Conservation (phyloP, 2,329 filamentous ascomycete species). For the Mycosphaerella sp. region DNA sequence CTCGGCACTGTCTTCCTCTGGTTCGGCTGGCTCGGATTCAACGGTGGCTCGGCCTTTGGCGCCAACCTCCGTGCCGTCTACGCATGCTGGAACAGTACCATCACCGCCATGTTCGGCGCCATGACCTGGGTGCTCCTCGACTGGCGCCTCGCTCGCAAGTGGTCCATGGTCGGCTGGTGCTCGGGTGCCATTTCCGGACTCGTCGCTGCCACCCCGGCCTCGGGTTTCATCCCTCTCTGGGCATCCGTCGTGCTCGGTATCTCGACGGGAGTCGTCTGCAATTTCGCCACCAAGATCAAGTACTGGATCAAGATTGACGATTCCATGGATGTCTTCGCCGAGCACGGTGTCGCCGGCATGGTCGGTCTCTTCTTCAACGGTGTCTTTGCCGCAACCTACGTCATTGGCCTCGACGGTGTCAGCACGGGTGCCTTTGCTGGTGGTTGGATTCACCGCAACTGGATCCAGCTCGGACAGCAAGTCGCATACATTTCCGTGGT, state of each 20-base stretch:
- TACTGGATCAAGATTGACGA: slow-evolving; percentile 77
- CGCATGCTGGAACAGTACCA: slow-evolving; percentile 96
- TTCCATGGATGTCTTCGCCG: slow-evolving; percentile 83
- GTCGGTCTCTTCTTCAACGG: slow-evolving; percentile 72
- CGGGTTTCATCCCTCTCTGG: slow-evolving; percentile 69
- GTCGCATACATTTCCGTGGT: slow-evolving; percentile 66
- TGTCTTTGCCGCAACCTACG: slow-evolving; percentile 61
- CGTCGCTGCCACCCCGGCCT: slow-evolving; percentile 78
- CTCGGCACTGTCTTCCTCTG: slow-evolving; percentile 92
- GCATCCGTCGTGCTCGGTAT: slow-evolving; percentile 56
- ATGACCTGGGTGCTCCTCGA: slow-evolving; percentile 95
- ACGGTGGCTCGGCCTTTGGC: slow-evolving; percentile 92
- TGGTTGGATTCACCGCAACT: slow-evolving; percentile 72
- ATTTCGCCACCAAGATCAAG: slow-evolving; percentile 79
- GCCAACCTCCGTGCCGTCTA: slow-evolving; percentile 73
- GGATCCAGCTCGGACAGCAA: slow-evolving; percentile 69
- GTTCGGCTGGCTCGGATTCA: slow-evolving; percentile 99
- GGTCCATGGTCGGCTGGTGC: slow-evolving; percentile 91
- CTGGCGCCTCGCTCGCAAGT: slow-evolving; percentile 88
- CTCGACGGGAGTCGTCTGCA: slow-evolving; percentile 62
- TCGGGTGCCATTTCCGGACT: slow-evolving; percentile 81
- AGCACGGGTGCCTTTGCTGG: slow-evolving; percentile 53
- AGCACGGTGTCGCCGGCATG: slow-evolving; percentile 79
- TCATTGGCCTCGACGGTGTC: slow-evolving; percentile 69
- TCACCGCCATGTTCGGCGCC: slow-evolving; percentile 85